A percentile compares a stretch with the other conserved stretches of the same genome.
Evolutionary conservation across 805 yeast species (phyloP).

Genomic region (Saturnispora besseyi): DNA sequence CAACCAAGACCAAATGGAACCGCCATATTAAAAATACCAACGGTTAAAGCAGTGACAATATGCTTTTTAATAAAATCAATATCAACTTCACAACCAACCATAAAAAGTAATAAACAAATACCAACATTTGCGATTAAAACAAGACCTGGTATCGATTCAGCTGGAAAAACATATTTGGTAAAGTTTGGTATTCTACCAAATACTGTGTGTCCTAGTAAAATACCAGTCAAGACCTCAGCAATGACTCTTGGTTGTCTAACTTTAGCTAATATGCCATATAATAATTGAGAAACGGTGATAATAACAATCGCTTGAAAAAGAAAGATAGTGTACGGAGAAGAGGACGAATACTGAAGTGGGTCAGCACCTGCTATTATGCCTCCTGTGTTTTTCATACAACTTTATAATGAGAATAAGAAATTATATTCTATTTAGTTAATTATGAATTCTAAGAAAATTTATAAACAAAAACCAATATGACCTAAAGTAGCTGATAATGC

Average conservation of each 20-base stretch:
- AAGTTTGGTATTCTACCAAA: constrained; percentile 65
- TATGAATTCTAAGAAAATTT: too few relatives aligned
- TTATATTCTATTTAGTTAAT: too few relatives aligned
- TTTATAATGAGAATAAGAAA: too few relatives aligned
- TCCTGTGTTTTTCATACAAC: constrained; percentile 4
- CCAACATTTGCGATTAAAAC: constrained; percentile 68
- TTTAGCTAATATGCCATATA: constrained; percentile 51
- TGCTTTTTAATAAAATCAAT: constrained; percentile 53
- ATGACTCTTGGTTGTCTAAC: constrained; percentile 73
- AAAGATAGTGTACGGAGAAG: constrained; percentile 59
- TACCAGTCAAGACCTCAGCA: constrained; percentile 74
- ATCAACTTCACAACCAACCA: constrained; percentile 76
- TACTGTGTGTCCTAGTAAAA: constrained; percentile 66
- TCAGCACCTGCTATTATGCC: constrained; percentile 68
- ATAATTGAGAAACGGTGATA: constrained; percentile 46
- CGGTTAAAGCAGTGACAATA: constrained; percentile 50
- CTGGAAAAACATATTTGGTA: constrained; percentile 56
- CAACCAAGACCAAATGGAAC: constrained; percentile 78
- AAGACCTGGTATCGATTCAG: constrained; percentile 51
- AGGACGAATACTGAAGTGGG: constrained; percentile 51
- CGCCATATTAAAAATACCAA: constrained; percentile 65
- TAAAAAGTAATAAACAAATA: constrained; percentile 62
- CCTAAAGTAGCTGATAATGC: too few relatives aligned
- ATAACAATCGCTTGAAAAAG: constrained; percentile 62
- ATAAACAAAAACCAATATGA: too few relatives aligned